Evolutionary conservation across 805 yeast species (phyloP).

Genomic region (Nakazawaea holstii): DNA sequence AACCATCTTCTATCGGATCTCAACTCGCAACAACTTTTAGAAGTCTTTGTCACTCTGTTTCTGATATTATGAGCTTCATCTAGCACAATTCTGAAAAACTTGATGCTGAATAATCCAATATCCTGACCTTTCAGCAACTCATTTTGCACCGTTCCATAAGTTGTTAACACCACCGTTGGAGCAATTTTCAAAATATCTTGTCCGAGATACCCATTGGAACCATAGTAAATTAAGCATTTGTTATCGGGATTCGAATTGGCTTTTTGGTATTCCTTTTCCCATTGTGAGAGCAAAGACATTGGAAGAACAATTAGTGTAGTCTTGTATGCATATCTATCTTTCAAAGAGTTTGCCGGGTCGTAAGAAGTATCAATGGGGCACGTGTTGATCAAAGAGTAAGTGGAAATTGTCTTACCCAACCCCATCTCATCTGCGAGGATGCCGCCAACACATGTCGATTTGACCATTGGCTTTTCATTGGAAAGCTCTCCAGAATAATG

Average conservation of each 20-base stretch:
- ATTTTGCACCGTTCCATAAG: conserved; percentile 80
- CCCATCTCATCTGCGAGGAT: conserved; percentile 97
- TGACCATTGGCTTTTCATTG: conserved; percentile 57
- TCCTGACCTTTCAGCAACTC: conserved; percentile 51
- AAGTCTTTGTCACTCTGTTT: conserved; percentile 71
- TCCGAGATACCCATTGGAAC: conserved; percentile 41
- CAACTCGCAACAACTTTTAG: conserved; percentile 71
- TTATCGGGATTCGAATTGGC: conserved; percentile 41
- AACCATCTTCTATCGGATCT: conserved; percentile 70
- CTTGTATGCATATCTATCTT: conserved; percentile 49
- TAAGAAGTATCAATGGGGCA: conserved; percentile 46
- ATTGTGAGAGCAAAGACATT: conserved; percentile 85
- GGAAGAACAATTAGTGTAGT: conserved; percentile 84
- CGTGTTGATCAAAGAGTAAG: conserved; percentile 66
- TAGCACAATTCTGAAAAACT: conserved; percentile 69
- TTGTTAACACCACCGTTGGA: conserved; percentile 72
- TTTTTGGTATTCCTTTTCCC: conserved; percentile 76
- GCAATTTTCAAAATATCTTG: conserved; percentile 45
- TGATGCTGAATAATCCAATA: conserved; percentile 62
- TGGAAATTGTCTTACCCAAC: conserved; percentile 85
- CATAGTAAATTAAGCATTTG: conserved; percentile 66
- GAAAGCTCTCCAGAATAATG: conserved; percentile 78
- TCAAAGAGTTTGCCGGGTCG: conserved; percentile 12
- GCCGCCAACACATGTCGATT: conserved; percentile 67
- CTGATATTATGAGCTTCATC: conserved; percentile 92